phyloP scores from a whole-genome alignment of 78 protist genomes.

The Pelomyxa schiedti region DNA sequence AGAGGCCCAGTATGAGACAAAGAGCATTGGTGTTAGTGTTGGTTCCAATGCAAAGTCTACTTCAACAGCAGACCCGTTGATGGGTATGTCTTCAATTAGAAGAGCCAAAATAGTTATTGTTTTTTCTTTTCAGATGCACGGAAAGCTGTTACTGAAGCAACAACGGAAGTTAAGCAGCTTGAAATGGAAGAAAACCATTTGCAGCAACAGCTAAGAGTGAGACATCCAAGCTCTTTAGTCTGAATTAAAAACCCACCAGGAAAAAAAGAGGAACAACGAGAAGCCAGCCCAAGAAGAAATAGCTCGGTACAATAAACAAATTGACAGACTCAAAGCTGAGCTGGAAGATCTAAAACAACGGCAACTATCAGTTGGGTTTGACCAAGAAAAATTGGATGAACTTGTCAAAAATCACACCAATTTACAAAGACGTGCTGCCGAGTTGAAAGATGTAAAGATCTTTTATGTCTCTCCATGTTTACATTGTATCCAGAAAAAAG shows the following conservation, averaged over 20 bases:
- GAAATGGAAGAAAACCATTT: not conserved
- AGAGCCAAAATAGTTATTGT: not conserved
- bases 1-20: not conserved
- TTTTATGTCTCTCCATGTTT: no score
- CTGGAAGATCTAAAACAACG: conserved; percentile 2
- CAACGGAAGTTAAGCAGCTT: not conserved
- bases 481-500: no score
- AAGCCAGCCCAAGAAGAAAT: conserved; percentile 1
- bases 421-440: no score
- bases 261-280: not conserved
- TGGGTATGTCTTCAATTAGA: not conserved
- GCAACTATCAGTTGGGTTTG: not conserved
- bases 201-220: no score
- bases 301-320: conserved; percentile 1
- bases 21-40: not conserved
- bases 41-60: no score
- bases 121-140: not conserved
- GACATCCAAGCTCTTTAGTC: no score
- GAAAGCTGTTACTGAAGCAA: not conserved
- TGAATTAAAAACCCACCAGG: no score
- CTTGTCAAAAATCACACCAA: no score
- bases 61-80: no score
- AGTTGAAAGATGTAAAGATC: no score
- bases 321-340: conserved; percentile 9
- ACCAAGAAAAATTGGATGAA: not conserved